Evolutionary conservation across 495 filamentous ascomycete genomes (phyloP).

Genomic region (Rhizodiscina lignyota): DNA sequence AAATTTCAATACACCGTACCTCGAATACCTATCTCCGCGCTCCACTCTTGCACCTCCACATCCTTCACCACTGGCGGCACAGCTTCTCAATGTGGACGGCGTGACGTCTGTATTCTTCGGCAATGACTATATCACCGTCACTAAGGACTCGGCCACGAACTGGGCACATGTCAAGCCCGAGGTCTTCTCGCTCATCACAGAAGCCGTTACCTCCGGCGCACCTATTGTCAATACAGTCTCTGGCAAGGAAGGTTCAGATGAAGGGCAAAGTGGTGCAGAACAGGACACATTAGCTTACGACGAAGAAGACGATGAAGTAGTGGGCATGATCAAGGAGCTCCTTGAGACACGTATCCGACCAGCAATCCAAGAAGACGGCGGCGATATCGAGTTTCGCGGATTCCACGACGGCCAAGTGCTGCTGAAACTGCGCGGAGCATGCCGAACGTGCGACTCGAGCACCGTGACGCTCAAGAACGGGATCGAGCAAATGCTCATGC

Average conservation of each 20-base stretch:
- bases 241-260: constrained; percentile 30
- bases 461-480: constrained; percentile 92
- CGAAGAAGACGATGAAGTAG: constrained; percentile 80
- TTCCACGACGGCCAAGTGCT: constrained; percentile 75
- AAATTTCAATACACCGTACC: constrained; percentile 51
- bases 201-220: constrained; percentile 68
- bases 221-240: constrained; percentile 61
- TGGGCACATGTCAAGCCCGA: constrained; percentile 95
- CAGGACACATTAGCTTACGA: constrained; percentile 58
- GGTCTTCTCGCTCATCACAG: constrained; percentile 86
- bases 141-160: constrained; percentile 68
- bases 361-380: constrained; percentile 92
- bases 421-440: constrained; percentile 82
- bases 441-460: constrained; percentile 87
- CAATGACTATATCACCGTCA: constrained; percentile 89
- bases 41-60: constrained; percentile 77
- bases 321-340: constrained; percentile 98
- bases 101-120: constrained; percentile 92
- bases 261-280: constrained; percentile 37
- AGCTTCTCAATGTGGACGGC: constrained; percentile 80
- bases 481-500: constrained; percentile 90
- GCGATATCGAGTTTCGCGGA: constrained; percentile 86
- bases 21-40: constrained; percentile 82
- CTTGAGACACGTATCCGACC: constrained; percentile 88
- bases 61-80: constrained; percentile 80